Evolutionary conservation across 306 rosid species (phyloP), one percentile per base, ranked within the genome.

Genomic region (Quercus aquifolioides): DNA sequence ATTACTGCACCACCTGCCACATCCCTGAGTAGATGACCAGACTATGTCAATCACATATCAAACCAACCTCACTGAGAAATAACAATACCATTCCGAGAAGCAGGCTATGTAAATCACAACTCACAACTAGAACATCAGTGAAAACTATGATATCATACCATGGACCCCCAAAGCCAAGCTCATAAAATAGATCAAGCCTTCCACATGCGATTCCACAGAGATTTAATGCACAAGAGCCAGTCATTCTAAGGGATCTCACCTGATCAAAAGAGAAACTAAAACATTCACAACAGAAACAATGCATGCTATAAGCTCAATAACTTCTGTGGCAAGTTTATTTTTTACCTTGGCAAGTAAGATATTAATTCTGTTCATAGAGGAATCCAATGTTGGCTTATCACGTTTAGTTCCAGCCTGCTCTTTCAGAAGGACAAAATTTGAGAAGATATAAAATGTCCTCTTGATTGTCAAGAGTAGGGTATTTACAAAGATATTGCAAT

Each of bases 161-260:
- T 74, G 97, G 90, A 82, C 98, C 99, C 69, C 99, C 99, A 59
- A 88, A 96, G 82, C 93, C 92, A 7, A 71, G 23, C 85, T 89
- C 93, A 73, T 75, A 96, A 81, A 87, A 93, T 35, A 89, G 80
- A 85, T 96, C 98, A 43, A 96, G 81, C 87, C 99, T 93, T 86
- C 99, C 98, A 74, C 98, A 90, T 57, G 99, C 99, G 59, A 96
- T 70, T 80, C 97, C 99, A 89, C 99, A 96, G 55, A 96, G 98
- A 86, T 91, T 85, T 90, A 96, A 76, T 52, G 99, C 99, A 78
- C 97, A 93, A 2, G 98, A 96, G 81, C 99, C 99, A 87, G 87
- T 79, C 89, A 92, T 92, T 78, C 98, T 88, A 72, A 96, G 76
- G 74, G 98, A 91, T 79, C 99, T 91, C 93, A 96, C 99, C 99